A percentile compares a stretch with the other conserved stretches of the same genome.
Conservation (phyloP, 352 stramenopile genomes). For the Globisporangium barbulae region DNA sequence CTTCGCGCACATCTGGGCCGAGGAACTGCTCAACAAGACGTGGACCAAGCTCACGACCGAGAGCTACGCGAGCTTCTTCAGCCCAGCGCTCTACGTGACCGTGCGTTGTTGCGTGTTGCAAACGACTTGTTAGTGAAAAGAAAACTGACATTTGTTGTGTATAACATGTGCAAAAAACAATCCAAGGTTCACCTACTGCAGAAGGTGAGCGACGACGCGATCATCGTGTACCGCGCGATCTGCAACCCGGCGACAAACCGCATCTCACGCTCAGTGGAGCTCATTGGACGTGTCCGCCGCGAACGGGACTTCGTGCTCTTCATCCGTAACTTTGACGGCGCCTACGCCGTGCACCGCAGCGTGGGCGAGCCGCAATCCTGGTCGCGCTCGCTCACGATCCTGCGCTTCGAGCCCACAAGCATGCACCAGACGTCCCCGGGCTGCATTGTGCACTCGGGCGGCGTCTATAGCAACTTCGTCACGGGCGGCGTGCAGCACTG, state of each 20-base stretch:
- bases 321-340: slow-evolving; percentile 34
- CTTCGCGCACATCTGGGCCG: slow-evolving; percentile 41
- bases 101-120: slow-evolving; percentile 13
- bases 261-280: slow-evolving; percentile 41
- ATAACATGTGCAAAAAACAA: background rate
- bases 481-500: slow-evolving; percentile 40
- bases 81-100: slow-evolving; percentile 37
- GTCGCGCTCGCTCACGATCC: slow-evolving; percentile 41
- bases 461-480: slow-evolving; percentile 40
- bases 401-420: slow-evolving; percentile 42
- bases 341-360: slow-evolving; percentile 30
- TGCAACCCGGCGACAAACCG: slow-evolving; percentile 37
- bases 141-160: background rate
- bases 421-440: slow-evolving; percentile 23
- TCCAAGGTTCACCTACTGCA: slow-evolving; percentile 42
- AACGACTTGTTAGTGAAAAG: background rate
- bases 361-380: slow-evolving; percentile 31
- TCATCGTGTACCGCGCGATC: slow-evolving; percentile 51
- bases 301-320: slow-evolving; percentile 46
- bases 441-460: slow-evolving; percentile 41
- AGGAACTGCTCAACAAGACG: slow-evolving; percentile 39
- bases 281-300: slow-evolving; percentile 41
- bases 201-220: slow-evolving; percentile 39
- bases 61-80: slow-evolving; percentile 51
- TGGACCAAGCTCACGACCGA: slow-evolving; percentile 39